Evolutionary conservation across 116 monocot genomes (phyloP), one percentile per base, ranked within the genome.

Genomic region (Phalaenopsis hybrid): DNA sequence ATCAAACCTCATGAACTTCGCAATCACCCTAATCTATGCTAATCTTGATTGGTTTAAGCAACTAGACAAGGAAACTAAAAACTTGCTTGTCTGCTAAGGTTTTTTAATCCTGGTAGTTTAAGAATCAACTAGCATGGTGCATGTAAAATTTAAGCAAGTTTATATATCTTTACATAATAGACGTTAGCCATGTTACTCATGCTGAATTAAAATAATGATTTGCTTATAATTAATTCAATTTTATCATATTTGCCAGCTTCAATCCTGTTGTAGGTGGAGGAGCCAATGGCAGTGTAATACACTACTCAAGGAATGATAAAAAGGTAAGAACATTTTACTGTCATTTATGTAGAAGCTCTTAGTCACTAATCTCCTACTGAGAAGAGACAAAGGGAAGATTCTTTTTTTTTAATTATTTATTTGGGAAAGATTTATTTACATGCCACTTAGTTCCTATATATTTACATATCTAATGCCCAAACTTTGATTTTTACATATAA

Each of bases 241-340:
- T 17, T 49, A 31, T 72, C 28, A 57, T 75, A 7, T 78, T 84
- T 44, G 28, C 65, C 82, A 96, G 95, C 86, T 99, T 99, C 81
- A 88, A 93, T 92, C 99, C 99, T 52, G 99, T 99, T 13, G 99
- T 99, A 51, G 95, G 95, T 73, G 93, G 92, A 78, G 99, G 95
- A 28, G 89, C 88, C 44, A 95, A 99, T 87, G 99, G 87, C 57
- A 95, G 99, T 79, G 84, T 93, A 46, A 93, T 99, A 85, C 99
- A 99, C 87, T 99, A 99, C 81, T 89, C 99, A 77, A 78, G 98
- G 84, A 99, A 95, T 91, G 99, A 99, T 86, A 85, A 95, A 80
- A 93, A 81, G 55, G 95, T 98, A 87, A 91, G 79, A 61, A 11
- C 13, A 67, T 21, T 57, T 80, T 17, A 37, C 78, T 75, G 51